A percentile compares a stretch with the other conserved stretches of the same genome.
Evolutionary conservation across 106 monocot genomes (phyloP).

Genomic region (Acorus gramineus): DNA sequence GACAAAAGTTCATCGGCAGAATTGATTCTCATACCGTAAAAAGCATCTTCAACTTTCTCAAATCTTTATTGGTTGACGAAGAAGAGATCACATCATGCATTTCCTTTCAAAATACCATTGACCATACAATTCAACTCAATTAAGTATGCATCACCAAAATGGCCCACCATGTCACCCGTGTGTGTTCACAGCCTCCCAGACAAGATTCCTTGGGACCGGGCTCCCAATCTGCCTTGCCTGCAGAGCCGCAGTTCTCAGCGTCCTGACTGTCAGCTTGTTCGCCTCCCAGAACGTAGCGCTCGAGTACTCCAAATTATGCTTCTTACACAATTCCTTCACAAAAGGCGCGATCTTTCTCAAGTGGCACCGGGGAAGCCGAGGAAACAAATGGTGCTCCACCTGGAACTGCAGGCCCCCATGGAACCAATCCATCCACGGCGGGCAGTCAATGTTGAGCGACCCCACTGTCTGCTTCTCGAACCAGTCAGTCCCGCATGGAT

Average conservation of each 20-base stretch:
- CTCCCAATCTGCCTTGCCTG: neutral
- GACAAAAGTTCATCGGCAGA: no score
- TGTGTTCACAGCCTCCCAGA: slow-evolving; percentile 15
- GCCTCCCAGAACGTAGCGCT: slow-evolving; percentile 7
- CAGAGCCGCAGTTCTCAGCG: slow-evolving; percentile 5
- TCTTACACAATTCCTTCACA: slow-evolving; percentile 16
- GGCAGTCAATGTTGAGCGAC: no score
- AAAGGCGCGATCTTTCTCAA: slow-evolving; percentile 9
- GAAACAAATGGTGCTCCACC: slow-evolving; percentile 17
- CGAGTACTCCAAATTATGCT: slow-evolving; percentile 9
- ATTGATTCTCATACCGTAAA: no score
- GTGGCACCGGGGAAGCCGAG: slow-evolving; percentile 8
- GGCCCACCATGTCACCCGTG: slow-evolving; percentile 2
- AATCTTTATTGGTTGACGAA: no score
- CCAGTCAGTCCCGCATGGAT: slow-evolving; percentile 5
- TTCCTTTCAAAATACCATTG: no score
- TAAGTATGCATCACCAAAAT: no score
- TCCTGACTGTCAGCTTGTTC: slow-evolving; percentile 4
- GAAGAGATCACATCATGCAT: no score
- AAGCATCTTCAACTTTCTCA: no score
- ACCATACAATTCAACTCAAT: no score
- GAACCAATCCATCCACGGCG: slow-evolving; percentile 12
- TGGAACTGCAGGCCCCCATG: slow-evolving; percentile 17
- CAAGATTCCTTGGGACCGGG: neutral
- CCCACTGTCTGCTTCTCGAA: no score